Percentiles rank a stretch among this genome's conserved stretches.
phyloP scores from a whole-genome alignment of 2,329 filamentous ascomycete species.

The Clonostachys rosea region DNA sequence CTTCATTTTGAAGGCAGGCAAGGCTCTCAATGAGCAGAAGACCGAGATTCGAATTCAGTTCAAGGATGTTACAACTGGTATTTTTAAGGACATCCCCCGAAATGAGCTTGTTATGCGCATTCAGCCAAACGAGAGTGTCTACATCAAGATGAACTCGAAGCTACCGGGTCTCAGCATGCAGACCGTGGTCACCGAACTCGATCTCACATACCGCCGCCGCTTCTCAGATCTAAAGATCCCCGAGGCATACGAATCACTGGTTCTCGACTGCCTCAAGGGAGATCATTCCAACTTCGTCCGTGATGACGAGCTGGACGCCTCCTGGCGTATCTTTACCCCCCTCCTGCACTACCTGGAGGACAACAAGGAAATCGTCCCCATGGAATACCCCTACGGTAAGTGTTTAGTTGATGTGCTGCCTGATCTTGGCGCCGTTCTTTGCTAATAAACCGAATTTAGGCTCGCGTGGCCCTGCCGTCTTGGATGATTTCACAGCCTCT shows the following conservation, averaged over 20 bases:
- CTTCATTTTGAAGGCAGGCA: conserved; percentile 99
- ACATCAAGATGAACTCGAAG: conserved; percentile 99
- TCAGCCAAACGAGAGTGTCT: conserved; percentile 98
- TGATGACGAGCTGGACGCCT: conserved; percentile 94
- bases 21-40: conserved; percentile 99
- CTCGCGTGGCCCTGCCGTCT: conserved; percentile 89
- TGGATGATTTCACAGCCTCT: conserved; percentile 96
- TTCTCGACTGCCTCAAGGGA: conserved; percentile 95
- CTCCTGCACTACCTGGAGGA: conserved; percentile 97
- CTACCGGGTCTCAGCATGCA: conserved; percentile 98
- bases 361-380: conserved; percentile 98
- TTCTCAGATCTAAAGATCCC: conserved; percentile 99
- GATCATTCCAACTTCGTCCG: conserved; percentile 99
- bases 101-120: conserved; percentile 99
- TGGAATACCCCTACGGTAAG: conserved; percentile 99
- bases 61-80: conserved; percentile 98
- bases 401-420: conserved; percentile 4
- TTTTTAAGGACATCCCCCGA: conserved; percentile 99
- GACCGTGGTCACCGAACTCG: conserved; percentile 96
- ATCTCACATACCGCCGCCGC: conserved; percentile 93
- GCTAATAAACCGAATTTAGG: conserved; percentile 48
- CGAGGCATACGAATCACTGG: conserved; percentile 96
- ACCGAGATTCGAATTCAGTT: conserved; percentile 99
- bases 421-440: not conserved
- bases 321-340: conserved; percentile 98